A percentile compares a stretch with the other conserved stretches of the same genome.
Conservation (phyloP, 352 stramenopile genomes). For the Phytophthora cryptogea region DNA sequence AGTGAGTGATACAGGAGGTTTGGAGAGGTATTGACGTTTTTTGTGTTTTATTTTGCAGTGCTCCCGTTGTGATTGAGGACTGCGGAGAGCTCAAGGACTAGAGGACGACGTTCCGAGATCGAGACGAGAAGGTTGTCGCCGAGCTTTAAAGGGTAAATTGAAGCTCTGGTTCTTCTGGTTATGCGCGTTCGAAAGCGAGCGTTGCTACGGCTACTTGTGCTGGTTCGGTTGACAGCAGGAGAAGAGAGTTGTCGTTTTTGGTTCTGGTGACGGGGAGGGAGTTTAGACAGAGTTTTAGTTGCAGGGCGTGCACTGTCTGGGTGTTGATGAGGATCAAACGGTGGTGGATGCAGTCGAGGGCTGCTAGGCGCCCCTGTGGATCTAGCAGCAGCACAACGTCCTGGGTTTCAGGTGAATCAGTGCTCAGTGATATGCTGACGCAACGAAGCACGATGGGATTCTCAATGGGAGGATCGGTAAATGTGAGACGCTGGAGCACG, state of each 20-base stretch:
- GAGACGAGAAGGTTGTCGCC: background rate
- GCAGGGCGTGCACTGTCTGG: conserved; percentile 6
- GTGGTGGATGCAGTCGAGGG: conserved; percentile 28
- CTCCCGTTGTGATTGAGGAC: conserved; percentile 94
- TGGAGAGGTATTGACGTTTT: background rate
- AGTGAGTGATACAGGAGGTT: background rate
- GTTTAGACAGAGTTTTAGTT: conserved; percentile 7
- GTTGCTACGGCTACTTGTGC: conserved; percentile 19
- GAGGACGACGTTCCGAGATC: conserved; percentile 7
- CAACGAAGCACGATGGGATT: conserved; percentile 6
- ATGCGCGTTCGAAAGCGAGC: conserved; percentile 10
- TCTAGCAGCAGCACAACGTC: conserved; percentile 34
- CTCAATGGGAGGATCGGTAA: conserved; percentile 11
- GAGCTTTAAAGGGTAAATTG: conserved; percentile 10
- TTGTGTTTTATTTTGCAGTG: background rate
- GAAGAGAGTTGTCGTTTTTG: background rate
- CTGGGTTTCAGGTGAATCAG: conserved; percentile 6
- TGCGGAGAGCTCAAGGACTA: conserved; percentile 92
- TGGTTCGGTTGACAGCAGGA: conserved; percentile 19
- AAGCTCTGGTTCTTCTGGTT: conserved; percentile 2
- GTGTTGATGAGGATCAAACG: conserved; percentile 25
- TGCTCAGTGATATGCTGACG: conserved; percentile 3
- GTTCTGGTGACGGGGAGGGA: background rate
- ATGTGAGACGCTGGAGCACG: conserved; percentile 32
- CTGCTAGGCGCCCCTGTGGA: conserved; percentile 22